Evolutionary conservation across 2,329 filamentous ascomycete species (phyloP), one percentile per base, ranked within the genome.

Genomic region (Rhinocladiella similis): DNA sequence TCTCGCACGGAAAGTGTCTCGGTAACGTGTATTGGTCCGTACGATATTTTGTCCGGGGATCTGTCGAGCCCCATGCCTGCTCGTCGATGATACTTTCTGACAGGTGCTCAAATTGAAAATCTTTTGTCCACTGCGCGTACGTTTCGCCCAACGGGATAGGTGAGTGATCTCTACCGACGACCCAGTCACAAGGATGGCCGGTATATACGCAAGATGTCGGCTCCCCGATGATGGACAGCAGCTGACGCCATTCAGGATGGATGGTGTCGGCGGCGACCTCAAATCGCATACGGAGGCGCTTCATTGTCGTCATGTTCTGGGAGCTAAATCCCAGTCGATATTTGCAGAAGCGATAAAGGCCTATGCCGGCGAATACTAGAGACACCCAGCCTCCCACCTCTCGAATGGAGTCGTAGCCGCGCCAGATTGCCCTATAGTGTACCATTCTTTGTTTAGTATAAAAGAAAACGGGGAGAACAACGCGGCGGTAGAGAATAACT

Each of bases 331-430:
- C 78, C 1, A 79, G 77, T 41, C 81, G 76, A 64, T 84, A 84
- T 64, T 84, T 84, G 76, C 81, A 84, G 67, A 83, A 82, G 7
- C 81, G 75, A 66, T 84, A 84, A 14, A 85, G 75, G 1, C 82
- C 81, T 70, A 80, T 80, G 36, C 82, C 80, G 3, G 81, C 77
- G 61, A 84, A 84, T 1, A 83, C 76, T 3, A 84, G 72, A 13
- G 79, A 74, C 1, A 75, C 77, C 80, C 80, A 84, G 2, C 82
- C 82, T 3, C 78, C 81, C n/a, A 76, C 74, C 48, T 82, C 77
- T 67, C 82, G 80, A 61, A 84, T 83, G 64, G 83, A 79, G 60
- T 81, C 77, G 66, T 84, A 84, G 13, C 82, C 81, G 50, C 80
- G 76, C 82, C 82, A 84, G 53, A 84, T 75, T 1, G 73, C 75